Evolutionary conservation across 306 rosid genomes (phyloP), one percentile per base, ranked within the genome.

Genomic region (Glycine tomentella): DNA sequence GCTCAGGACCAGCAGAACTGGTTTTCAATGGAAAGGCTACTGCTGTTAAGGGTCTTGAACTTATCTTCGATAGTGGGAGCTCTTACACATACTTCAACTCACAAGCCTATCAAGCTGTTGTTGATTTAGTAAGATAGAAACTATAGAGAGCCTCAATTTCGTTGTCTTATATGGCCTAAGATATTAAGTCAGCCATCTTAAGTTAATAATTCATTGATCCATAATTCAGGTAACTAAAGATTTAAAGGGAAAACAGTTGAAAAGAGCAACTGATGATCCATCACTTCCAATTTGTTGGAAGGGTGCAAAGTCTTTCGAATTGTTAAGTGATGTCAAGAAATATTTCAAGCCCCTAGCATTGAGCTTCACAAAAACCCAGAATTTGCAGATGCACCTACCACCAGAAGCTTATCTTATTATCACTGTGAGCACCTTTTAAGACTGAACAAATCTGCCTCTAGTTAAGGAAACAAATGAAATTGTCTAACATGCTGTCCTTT

Each of bases 221-320:
- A 8, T 59, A 52, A 75, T 61, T 75, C 94, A 95, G 99, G 71
- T 95, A 66, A 76, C 7, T 72, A 80, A 56, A 4, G 91, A 87
- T 85, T 65, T 93, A 67, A 89, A 81, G 50, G 92, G 92, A 82
- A 86, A 89, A 80, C 87, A 84, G n/a, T 83, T 95, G 63, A 89
- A 68, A 83, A 89, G 79, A 59, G 87, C 89, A 25, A n/a, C 91
- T 3, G 85, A 87, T 17, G 98, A 95, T 74, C 68, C 62, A 40
- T 72, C 98, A 9, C 93, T 93, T 78, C 92, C 97, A n/a, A 48
- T 89, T 34, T 95, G 99, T 83, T 95, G 97, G 99, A 93, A 91
- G 88, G 97, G 97, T 64, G 6, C 86, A 84, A 90, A 88, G 78
- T 81, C 94, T 44, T 91, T 95, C 88, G 88, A 87, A 81, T 86